Conservation (phyloP, 1,139 yeast genomes). For the Taphrina betulina region DNA sequence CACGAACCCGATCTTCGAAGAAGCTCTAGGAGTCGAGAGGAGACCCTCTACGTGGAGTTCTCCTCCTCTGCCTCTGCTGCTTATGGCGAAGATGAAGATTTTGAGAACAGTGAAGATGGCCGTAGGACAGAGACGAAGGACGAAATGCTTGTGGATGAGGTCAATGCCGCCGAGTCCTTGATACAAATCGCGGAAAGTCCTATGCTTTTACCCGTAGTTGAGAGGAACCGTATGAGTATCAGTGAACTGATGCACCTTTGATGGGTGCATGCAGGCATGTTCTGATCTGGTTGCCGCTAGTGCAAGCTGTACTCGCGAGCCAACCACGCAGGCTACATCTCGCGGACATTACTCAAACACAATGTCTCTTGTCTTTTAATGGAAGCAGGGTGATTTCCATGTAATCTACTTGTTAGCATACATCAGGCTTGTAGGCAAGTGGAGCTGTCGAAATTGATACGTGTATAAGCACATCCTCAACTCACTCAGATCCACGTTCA, state of each 20-base stretch:
- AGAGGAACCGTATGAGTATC: conserved; percentile 15
- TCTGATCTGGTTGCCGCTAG: too few species aligned
- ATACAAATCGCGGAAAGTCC: conserved; percentile 27
- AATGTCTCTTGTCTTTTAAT: too few species aligned
- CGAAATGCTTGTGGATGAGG: not conserved
- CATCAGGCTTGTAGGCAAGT: too few species aligned
- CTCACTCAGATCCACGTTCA: too few species aligned
- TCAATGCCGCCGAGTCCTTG: conserved; percentile 25
- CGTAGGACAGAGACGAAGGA: too few species aligned
- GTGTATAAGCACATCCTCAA: too few species aligned
- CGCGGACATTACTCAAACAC: too few species aligned
- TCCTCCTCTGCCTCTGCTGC: not conserved
- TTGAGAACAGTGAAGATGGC: not conserved
- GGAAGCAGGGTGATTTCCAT: too few species aligned
- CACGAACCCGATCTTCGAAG: not conserved
- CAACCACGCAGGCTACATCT: too few species aligned
- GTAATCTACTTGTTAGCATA: too few species aligned
- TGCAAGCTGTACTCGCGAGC: too few species aligned
- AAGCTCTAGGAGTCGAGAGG: not conserved
- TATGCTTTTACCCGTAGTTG: conserved; percentile 19
- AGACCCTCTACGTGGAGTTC: not conserved
- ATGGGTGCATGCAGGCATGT: not conserved
- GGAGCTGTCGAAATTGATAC: too few species aligned
- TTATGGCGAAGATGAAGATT: not conserved
- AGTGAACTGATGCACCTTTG: conserved; percentile 25